These are phyloP conservation scores for Coniochaeta ligniaria DNA, from an alignment of 2,329 filamentous ascomycete species.

Conservation along the genomic window DNA sequence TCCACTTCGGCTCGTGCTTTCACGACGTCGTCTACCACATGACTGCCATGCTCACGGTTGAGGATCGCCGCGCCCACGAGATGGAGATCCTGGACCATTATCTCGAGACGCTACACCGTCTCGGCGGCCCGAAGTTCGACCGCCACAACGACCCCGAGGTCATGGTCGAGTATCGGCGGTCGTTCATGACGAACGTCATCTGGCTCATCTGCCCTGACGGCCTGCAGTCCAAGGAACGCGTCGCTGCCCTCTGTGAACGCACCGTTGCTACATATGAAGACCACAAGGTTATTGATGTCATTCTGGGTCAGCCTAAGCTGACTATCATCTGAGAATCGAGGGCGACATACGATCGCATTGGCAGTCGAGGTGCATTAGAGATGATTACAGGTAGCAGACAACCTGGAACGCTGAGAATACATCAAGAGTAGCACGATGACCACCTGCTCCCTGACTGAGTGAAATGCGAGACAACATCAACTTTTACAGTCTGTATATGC, in stretches of 20 bases:
- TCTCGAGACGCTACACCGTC: slow-evolving; percentile 20
- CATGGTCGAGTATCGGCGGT: slow-evolving; percentile 22
- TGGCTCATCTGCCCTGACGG: slow-evolving; percentile 20
- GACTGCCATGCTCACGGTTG: slow-evolving; percentile 27
- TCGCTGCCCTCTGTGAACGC: slow-evolving; percentile 16
- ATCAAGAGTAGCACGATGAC: background rate
- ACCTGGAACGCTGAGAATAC: background rate
- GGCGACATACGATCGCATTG: too few relatives aligned
- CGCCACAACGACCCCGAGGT: slow-evolving; percentile 19
- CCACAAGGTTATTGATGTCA: slow-evolving; percentile 26
- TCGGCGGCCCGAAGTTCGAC: slow-evolving; percentile 19
- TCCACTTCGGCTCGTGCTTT: slow-evolving; percentile 32
- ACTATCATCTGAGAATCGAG: background rate
- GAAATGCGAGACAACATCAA: background rate
- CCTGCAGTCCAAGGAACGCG: slow-evolving; percentile 8
- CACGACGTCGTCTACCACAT: slow-evolving; percentile 35
- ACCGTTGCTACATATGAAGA: slow-evolving; percentile 26
- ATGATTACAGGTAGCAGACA: background rate
- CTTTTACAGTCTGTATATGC: background rate
- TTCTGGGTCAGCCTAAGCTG: slow-evolving; percentile 5
- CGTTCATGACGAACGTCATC: slow-evolving; percentile 23
- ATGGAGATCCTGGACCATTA: slow-evolving; percentile 29
- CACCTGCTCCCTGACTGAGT: background rate
- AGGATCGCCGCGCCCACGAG: slow-evolving; percentile 31
- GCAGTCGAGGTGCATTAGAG: background rate